Conservation (phyloP, 805 yeast genomes). For the Saccharomycopsis microspora region DNA sequence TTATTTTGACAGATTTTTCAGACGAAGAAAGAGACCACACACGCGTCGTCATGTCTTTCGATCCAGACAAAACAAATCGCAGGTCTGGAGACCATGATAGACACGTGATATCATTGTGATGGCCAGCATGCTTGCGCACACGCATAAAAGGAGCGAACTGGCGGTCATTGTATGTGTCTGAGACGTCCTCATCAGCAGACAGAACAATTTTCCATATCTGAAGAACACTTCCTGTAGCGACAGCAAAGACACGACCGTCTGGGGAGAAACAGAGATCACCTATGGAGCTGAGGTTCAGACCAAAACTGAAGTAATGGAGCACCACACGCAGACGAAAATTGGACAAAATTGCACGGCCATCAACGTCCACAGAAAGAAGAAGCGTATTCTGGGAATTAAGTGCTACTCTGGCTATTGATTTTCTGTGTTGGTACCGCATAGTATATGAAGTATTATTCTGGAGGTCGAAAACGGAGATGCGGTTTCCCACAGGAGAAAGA, state of each 20-base stretch:
- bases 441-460: conserved; percentile 79
- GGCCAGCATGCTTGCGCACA: conserved; percentile 86
- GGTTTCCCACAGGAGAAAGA: conserved; percentile 87
- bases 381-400: conserved; percentile 75
- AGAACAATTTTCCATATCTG: conserved; percentile 91
- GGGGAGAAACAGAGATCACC: conserved; percentile 74
- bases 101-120: conserved; percentile 68
- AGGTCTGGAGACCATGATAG: conserved; percentile 88
- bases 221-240: conserved; percentile 69
- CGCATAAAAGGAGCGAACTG: conserved; percentile 95
- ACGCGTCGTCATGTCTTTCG: conserved; percentile 83
- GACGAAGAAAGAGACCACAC: conserved; percentile 65
- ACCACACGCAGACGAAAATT: conserved; percentile 78
- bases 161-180: conserved; percentile 52
- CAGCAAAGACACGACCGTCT: conserved; percentile 78
- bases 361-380: conserved; percentile 73
- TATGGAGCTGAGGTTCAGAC: conserved; percentile 46
- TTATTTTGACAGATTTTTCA: conserved; percentile 64
- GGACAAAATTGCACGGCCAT: conserved; percentile 87
- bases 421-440: conserved; percentile 85
- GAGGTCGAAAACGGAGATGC: conserved; percentile 82
- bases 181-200: conserved; percentile 14
- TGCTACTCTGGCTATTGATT: conserved; percentile 68
- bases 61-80: conserved; percentile 73
- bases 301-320: conserved; percentile 84